Base-by-base conservation (phyloP, 2,329 filamentous ascomycete species). In the Ophiosphaerella narmari region DNA sequence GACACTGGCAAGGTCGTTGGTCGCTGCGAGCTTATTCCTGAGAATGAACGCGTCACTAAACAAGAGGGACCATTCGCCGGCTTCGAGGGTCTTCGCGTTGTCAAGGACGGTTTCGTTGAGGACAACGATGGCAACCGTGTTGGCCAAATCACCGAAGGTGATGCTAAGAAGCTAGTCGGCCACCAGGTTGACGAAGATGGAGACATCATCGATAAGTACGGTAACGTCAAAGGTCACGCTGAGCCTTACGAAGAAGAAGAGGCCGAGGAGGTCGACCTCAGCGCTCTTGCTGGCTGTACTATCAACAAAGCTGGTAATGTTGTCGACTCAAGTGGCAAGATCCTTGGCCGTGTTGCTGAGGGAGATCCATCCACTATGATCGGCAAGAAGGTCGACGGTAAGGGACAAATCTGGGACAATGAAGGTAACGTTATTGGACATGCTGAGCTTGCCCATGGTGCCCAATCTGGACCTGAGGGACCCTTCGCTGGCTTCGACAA, bases 161-260 rank as follows among this genome's bases (percentile, higher is more conserved):
- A 95, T 46, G 71, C 81, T 32, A 91, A 90, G 80, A 77, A 80
- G 43, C 81, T 95, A 1, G 83, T 86, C 33, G 90, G 90, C 13
- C 87, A 89, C 39, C 65, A 79, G 7, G 90, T 94, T 14, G 90
- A 94, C 49, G 86, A 90, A 54, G 90, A 95, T 56, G 90, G 90
- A 33, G 90, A 94, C 49, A 85, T 95, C 29, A 79, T 89, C 48
- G 90, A 94, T 77, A 86, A 85, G 70, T 91, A 90, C 66, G 85
- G 82, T 49, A 84, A 82, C 52, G 77, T 82, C 58, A 83, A 83
- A 71, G 82, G 82, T 29, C 80, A 81, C 50, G 81, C 79, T n/a
- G 81, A 83, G 65, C 81, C 80, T 4, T 84, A 78, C 46, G 76
- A 81, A 52, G 74, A 78, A 52, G 74, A 74, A 48, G 82, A 82